A percentile compares a stretch with the other conserved stretches of the same genome.
Conservation (phyloP, 768 basidiomycete genomes). For the Termitomyces sp. region DNA sequence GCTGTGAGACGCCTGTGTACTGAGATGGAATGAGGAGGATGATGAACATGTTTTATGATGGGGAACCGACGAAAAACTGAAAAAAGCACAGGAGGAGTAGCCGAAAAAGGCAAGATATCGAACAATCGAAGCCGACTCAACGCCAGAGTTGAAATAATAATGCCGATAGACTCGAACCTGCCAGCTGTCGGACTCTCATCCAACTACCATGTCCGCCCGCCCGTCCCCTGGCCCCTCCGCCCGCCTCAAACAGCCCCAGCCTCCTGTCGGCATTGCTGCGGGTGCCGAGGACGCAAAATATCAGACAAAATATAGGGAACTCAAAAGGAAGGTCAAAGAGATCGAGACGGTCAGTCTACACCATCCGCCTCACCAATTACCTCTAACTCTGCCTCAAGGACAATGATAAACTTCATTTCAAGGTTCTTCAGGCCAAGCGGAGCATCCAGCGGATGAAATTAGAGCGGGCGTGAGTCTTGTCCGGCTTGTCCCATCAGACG, state of each 20-base stretch:
- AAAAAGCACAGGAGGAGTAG: slow-evolving; percentile 17
- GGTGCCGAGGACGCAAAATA: slow-evolving; percentile 86
- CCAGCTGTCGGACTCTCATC: slow-evolving; percentile 33
- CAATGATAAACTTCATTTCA: slow-evolving; percentile 84
- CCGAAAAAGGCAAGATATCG: slow-evolving; percentile 37
- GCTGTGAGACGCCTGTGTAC: background rate
- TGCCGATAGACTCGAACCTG: slow-evolving; percentile 20
- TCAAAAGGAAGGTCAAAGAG: slow-evolving; percentile 85
- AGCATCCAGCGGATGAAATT: slow-evolving; percentile 85
- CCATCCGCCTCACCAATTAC: slow-evolving; percentile 5
- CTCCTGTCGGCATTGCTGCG: slow-evolving; percentile 62
- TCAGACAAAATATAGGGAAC: slow-evolving; percentile 82
- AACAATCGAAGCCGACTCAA: slow-evolving; percentile 30
- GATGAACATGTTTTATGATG: background rate
- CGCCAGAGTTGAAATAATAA: slow-evolving; percentile 27
- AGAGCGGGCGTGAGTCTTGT: slow-evolving; percentile 74
- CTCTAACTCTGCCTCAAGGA: slow-evolving; percentile 46
- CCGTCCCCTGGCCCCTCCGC: slow-evolving; percentile 48
- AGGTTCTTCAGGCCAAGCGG: slow-evolving; percentile 74
- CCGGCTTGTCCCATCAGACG: slow-evolving; percentile 13
- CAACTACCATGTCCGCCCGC: slow-evolving; percentile 64
- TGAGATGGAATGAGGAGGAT: no score
- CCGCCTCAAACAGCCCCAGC: slow-evolving; percentile 46
- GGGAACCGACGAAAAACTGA: background rate
- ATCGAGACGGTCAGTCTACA: slow-evolving; percentile 65